These are phyloP conservation scores for Aspergillus luchuensis DNA, from an alignment of 2,329 filamentous ascomycete species.

Conservation along the genomic window DNA sequence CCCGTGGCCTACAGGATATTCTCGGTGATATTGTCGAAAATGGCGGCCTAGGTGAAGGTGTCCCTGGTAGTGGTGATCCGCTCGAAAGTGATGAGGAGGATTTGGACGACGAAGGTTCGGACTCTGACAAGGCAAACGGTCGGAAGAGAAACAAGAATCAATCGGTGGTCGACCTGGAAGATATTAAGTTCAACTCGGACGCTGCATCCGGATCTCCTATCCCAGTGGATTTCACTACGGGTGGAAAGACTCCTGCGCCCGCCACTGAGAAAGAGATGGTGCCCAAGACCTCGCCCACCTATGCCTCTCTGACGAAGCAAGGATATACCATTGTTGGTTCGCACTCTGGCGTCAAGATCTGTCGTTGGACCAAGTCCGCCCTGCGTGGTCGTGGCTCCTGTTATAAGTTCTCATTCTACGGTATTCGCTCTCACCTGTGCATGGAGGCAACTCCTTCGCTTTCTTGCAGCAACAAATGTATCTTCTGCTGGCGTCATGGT, in stretches of 20 bases:
- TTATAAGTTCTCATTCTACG: constrained; percentile 98
- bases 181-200: constrained; percentile 60
- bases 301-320: constrained; percentile 88
- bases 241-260: constrained; percentile 47
- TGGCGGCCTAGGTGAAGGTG: constrained; percentile 63
- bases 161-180: constrained; percentile 77
- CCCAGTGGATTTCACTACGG: constrained; percentile 77
- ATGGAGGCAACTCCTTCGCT: constrained; percentile 98
- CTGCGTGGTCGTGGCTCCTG: constrained; percentile 90
- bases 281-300: constrained; percentile 83
- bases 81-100: constrained; percentile 82
- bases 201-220: constrained; percentile 52
- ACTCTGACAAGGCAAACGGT: constrained; percentile 52
- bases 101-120: constrained; percentile 57
- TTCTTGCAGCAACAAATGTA: constrained; percentile 96
- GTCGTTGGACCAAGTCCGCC: constrained; percentile 97
- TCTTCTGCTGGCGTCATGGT: constrained; percentile 98
- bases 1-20: constrained; percentile 70
- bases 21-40: constrained; percentile 60
- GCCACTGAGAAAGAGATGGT: constrained; percentile 84
- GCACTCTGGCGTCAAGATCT: constrained; percentile 96
- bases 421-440: constrained; percentile 92
- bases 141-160: constrained; percentile 47
- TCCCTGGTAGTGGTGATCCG: constrained; percentile 78
- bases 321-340: constrained; percentile 94